These are phyloP conservation scores for Pyrenochaeta sp. DNA, from an alignment of 2,329 filamentous ascomycete species.

Conservation along the genomic window DNA sequence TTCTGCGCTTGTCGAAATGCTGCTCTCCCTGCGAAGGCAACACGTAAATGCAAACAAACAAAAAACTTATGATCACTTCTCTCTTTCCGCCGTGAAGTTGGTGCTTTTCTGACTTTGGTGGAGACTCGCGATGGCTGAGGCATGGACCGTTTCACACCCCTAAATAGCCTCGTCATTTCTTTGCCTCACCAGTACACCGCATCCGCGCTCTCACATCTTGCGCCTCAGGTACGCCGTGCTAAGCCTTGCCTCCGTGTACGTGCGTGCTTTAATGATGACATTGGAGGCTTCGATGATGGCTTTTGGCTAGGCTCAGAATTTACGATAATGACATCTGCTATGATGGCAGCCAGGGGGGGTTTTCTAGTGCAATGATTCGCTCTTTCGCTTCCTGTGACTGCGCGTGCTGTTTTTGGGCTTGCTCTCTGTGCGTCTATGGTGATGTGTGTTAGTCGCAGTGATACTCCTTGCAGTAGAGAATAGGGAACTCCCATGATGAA, in stretches of 20 bases:
- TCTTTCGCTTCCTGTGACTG: constrained; percentile 9
- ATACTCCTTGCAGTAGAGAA: background rate
- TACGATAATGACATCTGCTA: background rate
- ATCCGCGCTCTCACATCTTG: constrained; percentile 1
- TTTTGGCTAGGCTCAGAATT: no score
- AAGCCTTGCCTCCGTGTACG: background rate
- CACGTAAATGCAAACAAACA: background rate
- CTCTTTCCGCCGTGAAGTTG: background rate
- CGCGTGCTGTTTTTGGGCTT: background rate
- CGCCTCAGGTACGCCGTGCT: constrained; percentile 6
- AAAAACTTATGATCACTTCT: background rate
- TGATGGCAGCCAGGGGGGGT: background rate
- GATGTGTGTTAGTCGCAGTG: background rate
- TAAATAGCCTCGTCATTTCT: background rate
- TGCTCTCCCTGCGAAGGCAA: no score
- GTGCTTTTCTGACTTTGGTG: background rate
- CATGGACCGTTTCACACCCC: constrained; percentile 5
- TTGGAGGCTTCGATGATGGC: background rate
- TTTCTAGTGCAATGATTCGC: constrained; percentile 5
- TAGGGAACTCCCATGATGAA: background rate
- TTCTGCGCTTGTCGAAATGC: no score
- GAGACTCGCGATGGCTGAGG: background rate
- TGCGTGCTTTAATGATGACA: background rate
- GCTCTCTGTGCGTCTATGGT: background rate
- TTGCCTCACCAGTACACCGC: no score